Evolutionary conservation across 768 basidiomycete species (phyloP), one percentile per base, ranked within the genome.

Genomic region (Auricularia auricula-judae): DNA sequence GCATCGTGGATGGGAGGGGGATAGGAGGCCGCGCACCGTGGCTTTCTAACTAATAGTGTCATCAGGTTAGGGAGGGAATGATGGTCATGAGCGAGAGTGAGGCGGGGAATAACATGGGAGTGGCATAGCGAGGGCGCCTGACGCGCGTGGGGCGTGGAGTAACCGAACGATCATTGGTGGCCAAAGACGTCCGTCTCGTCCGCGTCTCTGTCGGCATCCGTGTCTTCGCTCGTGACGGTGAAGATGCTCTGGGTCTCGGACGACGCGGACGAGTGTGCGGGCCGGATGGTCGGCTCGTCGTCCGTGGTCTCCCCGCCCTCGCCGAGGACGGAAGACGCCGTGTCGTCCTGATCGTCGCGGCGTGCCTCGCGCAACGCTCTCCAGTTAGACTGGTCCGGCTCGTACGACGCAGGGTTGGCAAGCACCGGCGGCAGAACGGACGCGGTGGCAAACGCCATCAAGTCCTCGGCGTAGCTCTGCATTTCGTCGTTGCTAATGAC

Each of bases 401-500:
- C 34, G 56, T 59, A 59, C 29, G 56, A 59, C 23, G 56, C 56
- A 12, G 56, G 56, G 56, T 59, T 23, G 18, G 56, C 56, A 29
- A 59, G 56, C 8, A 59, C 23, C 8, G 56, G 29, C 11, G 56
- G 56, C 18, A 59, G 56, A 36, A 29, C 16, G 36, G n/a, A 43
- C 36, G 64, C 4, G 64, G 35, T 39, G 23, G 62, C 53, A 62
- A 88, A 93, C 42, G 85, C 74, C 62, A 96, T 80, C 62, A 99
- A 84, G 68, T 94, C 88, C 70, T 94, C 91, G 2, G 93, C 93
- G 74, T 98, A 99, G 63, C 85, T 83, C 74, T 97, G 93, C 89
- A 98, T 93, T 75, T 98, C 96, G 18, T 89, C 85, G 8, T 83
- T 80, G 1, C 89, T 85, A 70, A 99, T 91, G 70, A 89, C 88